Conservation (phyloP, 306 rosid species). For the Glycine latifolia region DNA sequence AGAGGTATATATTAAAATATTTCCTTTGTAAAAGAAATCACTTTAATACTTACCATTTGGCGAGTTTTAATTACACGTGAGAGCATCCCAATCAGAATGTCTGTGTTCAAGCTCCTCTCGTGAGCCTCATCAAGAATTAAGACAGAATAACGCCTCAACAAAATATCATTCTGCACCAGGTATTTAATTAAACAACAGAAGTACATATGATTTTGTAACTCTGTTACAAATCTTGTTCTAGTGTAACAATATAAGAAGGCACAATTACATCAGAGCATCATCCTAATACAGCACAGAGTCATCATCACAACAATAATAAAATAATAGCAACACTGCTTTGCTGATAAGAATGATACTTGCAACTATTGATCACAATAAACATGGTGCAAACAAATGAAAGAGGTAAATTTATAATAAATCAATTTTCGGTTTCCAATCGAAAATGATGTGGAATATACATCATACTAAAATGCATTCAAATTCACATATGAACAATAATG, state of each 20-base stretch:
- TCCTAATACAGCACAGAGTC: not conserved
- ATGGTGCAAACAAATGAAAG: conserved; percentile 11
- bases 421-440: no score
- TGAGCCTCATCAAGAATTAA: conserved; percentile 94
- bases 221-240: not conserved
- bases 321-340: conserved; percentile 5
- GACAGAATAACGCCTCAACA: conserved; percentile 81
- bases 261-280: conserved; percentile 27
- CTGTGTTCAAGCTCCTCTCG: conserved; percentile 97
- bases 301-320: not conserved
- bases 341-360: conserved; percentile 10
- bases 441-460: conserved; percentile 10
- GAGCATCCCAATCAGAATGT: conserved; percentile 92
- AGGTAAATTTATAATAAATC: conserved; percentile 11
- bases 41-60: conserved; percentile 61
- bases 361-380: conserved; percentile 26
- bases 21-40: conserved; percentile 30
- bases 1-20: conserved; percentile 28
- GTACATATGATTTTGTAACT: conserved; percentile 29
- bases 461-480: conserved; percentile 7
- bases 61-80: conserved; percentile 76
- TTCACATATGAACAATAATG: conserved; percentile 14
- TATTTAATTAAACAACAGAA: conserved; percentile 36
- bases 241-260: conserved; percentile 1
- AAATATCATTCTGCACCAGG: conserved; percentile 74